phyloP scores from a whole-genome alignment of 2,329 filamentous ascomycete genomes.

The Alternaria arborescens region DNA sequence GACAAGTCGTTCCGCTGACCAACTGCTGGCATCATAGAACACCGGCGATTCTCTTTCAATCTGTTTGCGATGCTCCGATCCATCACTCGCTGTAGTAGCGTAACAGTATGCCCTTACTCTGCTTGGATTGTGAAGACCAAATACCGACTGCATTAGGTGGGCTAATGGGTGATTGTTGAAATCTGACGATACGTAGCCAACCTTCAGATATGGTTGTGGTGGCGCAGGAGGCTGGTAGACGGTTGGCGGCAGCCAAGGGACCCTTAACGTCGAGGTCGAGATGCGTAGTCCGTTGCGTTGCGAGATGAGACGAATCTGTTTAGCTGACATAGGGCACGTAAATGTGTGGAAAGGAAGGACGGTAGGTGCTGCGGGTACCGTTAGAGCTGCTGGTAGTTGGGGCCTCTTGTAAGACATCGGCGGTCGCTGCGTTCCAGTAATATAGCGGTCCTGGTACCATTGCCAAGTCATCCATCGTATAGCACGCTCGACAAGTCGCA shows the following conservation, averaged over 20 bases:
- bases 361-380: slow-evolving; percentile 87
- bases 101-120: slow-evolving; percentile 91
- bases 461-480: slow-evolving; percentile 80
- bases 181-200: slow-evolving; percentile 97
- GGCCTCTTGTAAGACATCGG: slow-evolving; percentile 73
- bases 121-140: slow-evolving; percentile 81
- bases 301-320: slow-evolving; percentile 91
- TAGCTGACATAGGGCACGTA: slow-evolving; percentile 89
- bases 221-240: slow-evolving; percentile 88
- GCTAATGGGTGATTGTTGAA: slow-evolving; percentile 98
- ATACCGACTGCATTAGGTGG: slow-evolving; percentile 98
- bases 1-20: slow-evolving; percentile 84
- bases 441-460: slow-evolving; percentile 86
- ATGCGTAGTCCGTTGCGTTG: slow-evolving; percentile 94
- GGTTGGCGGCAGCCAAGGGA: slow-evolving; percentile 82
- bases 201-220: slow-evolving; percentile 81
- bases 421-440: slow-evolving; percentile 65
- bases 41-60: slow-evolving; percentile 93
- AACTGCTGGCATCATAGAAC: slow-evolving; percentile 86
- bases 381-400: slow-evolving; percentile 74
- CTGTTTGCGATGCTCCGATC: slow-evolving; percentile 86
- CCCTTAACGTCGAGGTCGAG: slow-evolving; percentile 84
- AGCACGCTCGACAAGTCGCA: slow-evolving; percentile 84
- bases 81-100: slow-evolving; percentile 90
- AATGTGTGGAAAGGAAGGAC: slow-evolving; percentile 98